Evolutionary conservation across 1,139 yeast species (phyloP).

Genomic region (Suhomyces bribrorum): DNA sequence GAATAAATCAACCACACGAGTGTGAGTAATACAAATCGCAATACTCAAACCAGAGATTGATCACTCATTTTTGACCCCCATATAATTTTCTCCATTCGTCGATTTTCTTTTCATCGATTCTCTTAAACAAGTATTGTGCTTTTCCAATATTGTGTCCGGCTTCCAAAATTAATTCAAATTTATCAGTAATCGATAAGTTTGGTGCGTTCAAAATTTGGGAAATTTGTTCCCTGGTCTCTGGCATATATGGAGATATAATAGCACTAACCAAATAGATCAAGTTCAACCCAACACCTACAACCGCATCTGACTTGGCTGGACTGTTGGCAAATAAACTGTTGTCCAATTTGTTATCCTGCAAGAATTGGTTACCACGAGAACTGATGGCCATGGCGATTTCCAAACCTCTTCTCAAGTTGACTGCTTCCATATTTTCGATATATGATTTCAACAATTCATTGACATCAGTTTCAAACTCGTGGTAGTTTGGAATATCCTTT

Average conservation of each 20-base stretch:
- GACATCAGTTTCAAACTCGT: constrained; percentile 55
- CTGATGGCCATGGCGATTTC: constrained; percentile 90
- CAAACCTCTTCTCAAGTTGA: constrained; percentile 82
- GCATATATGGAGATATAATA: constrained; percentile 84
- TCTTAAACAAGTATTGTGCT: constrained; percentile 85
- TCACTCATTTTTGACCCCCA: constrained; percentile 74
- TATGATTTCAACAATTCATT: constrained; percentile 62
- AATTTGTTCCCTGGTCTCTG: constrained; percentile 73
- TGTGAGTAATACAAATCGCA: too few relatives aligned
- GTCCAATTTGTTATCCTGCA: constrained; percentile 94
- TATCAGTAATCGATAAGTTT: constrained; percentile 71
- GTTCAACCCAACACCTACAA: constrained; percentile 88
- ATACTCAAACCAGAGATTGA: not conserved
- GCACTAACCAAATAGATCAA: constrained; percentile 82
- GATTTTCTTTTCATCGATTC: constrained; percentile 88
- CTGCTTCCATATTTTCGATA: constrained; percentile 72
- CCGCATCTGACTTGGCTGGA: constrained; percentile 88
- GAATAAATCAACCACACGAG: too few relatives aligned
- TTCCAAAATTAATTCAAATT: constrained; percentile 65
- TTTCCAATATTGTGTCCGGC: constrained; percentile 88
- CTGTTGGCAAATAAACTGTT: constrained; percentile 74
- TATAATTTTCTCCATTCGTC: constrained; percentile 84
- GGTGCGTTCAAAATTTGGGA: constrained; percentile 83
- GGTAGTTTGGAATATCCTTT: constrained; percentile 50
- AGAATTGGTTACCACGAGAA: constrained; percentile 89